Evolutionary conservation across 108 stramenopile genomes (phyloP).

Genomic region (Pseudonitzschia pungens): DNA sequence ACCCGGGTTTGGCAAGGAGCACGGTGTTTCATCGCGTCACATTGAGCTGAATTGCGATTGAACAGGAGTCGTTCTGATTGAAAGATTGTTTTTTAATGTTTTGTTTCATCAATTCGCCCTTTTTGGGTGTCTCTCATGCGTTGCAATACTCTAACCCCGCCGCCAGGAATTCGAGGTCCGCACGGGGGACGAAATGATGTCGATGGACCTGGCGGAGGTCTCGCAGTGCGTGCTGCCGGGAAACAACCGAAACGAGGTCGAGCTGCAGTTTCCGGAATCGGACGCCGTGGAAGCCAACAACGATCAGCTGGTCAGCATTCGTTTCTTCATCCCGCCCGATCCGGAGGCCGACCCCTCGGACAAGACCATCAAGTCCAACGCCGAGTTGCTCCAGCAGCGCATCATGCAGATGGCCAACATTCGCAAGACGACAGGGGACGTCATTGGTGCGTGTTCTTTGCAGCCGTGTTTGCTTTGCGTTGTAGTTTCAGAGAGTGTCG

Average conservation of each 20-base stretch:
- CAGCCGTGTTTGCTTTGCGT: neutral
- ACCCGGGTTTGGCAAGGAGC: no score
- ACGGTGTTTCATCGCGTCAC: no score
- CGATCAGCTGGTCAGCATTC: slow-evolving; percentile 88
- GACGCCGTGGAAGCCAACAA: slow-evolving; percentile 87
- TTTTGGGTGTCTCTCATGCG: neutral
- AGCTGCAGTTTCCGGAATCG: slow-evolving; percentile 87
- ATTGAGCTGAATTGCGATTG: neutral
- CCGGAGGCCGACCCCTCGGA: slow-evolving; percentile 81
- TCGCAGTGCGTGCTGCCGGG: slow-evolving; percentile 88
- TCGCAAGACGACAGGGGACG: slow-evolving; percentile 88
- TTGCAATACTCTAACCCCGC: neutral
- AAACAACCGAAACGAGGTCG: slow-evolving; percentile 89
- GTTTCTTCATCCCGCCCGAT: slow-evolving; percentile 92
- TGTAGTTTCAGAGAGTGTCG: no score
- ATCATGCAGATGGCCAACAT: slow-evolving; percentile 87
- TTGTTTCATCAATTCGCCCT: neutral
- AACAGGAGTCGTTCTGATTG: no score
- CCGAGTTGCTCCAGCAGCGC: slow-evolving; percentile 72
- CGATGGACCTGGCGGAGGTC: slow-evolving; percentile 81
- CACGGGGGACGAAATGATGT: slow-evolving; percentile 83
- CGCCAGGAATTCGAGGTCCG: slow-evolving; percentile 73
- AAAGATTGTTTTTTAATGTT: no score
- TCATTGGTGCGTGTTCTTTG: slow-evolving; percentile 57
- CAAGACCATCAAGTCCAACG: slow-evolving; percentile 63